Percentiles rank a stretch among this genome's conserved stretches.
These are phyloP conservation scores for Akanthomyces uredinophilus DNA, from an alignment of 2,329 filamentous ascomycete species.

Conservation along the genomic window DNA sequence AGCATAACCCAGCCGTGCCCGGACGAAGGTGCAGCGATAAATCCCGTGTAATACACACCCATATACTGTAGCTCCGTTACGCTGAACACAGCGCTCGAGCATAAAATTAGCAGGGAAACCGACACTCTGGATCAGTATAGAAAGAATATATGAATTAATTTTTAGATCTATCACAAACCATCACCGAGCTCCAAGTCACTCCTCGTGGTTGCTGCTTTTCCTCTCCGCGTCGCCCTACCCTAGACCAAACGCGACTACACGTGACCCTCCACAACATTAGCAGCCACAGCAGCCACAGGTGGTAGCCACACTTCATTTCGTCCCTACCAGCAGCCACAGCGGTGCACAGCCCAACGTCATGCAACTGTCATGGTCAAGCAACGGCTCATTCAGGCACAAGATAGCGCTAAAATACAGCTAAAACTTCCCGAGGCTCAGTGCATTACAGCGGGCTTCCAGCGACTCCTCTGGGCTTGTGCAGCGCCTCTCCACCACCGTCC, in stretches of 20 bases:
- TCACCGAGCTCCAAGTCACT: too few relatives aligned
- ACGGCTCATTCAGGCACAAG: background rate
- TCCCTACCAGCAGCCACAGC: too few relatives aligned
- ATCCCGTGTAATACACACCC: too few relatives aligned
- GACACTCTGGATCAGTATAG: too few relatives aligned
- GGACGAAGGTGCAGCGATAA: too few relatives aligned
- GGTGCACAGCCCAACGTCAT: background rate
- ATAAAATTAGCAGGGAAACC: too few relatives aligned
- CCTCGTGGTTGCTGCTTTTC: background rate
- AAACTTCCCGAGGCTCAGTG: background rate
- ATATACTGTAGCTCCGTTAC: too few relatives aligned
- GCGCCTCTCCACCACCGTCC: background rate
- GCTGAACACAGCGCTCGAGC: too few relatives aligned
- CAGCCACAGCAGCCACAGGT: background rate
- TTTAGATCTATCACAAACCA: too few relatives aligned
- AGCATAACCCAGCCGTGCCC: too few relatives aligned
- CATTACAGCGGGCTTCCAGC: background rate
- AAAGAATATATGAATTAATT: too few relatives aligned
- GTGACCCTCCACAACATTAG: background rate
- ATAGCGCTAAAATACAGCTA: background rate
- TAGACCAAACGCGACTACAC: background rate
- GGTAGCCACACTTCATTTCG: background rate
- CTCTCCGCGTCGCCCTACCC: background rate
- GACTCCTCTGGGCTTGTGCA: background rate
- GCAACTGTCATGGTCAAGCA: background rate